Percentiles rank a stretch among this genome's conserved stretches.
Conservation (phyloP, 371 early-diverging fungal species). For the Mortierella sp. region DNA sequence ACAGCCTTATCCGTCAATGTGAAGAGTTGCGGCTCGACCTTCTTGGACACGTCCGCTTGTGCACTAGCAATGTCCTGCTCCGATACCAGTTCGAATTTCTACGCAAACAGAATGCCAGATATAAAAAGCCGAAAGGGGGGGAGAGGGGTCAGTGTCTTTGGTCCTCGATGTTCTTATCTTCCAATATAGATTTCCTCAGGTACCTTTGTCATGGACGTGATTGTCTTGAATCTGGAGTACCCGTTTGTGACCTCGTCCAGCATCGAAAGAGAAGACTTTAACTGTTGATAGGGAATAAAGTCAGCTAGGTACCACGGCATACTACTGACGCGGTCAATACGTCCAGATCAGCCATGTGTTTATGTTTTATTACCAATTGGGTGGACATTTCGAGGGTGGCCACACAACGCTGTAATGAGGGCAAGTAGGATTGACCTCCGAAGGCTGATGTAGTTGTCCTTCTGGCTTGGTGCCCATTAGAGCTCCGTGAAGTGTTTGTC, state of each 20-base stretch:
- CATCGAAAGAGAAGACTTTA: constrained; percentile 24
- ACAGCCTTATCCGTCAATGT: constrained; percentile 19
- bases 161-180: too few relatives aligned
- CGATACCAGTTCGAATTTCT: constrained; percentile 43
- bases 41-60: constrained; percentile 22
- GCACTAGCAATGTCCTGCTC: constrained; percentile 40
- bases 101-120: neutral
- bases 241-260: constrained; percentile 41
- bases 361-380: constrained; percentile 32
- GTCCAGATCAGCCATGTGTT: too few relatives aligned
- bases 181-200: neutral
- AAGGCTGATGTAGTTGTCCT: too few relatives aligned
- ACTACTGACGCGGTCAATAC: too few relatives aligned
- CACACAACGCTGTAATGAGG: constrained; percentile 36
- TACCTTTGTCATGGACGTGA: constrained; percentile 43
- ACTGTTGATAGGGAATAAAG: constrained; percentile 9
- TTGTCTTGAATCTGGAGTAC: constrained; percentile 36
- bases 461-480: too few relatives aligned
- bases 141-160: too few relatives aligned
- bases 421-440: constrained; percentile 7
- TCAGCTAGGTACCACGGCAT: too few relatives aligned
- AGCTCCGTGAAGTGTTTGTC: too few relatives aligned
- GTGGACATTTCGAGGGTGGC: constrained; percentile 28
- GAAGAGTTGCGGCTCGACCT: constrained; percentile 27
- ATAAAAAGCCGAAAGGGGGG: neutral